These are phyloP conservation scores for Sarocladiaceae sp. DNA, from an alignment of 2,329 filamentous ascomycete genomes.

Conservation along the genomic window DNA sequence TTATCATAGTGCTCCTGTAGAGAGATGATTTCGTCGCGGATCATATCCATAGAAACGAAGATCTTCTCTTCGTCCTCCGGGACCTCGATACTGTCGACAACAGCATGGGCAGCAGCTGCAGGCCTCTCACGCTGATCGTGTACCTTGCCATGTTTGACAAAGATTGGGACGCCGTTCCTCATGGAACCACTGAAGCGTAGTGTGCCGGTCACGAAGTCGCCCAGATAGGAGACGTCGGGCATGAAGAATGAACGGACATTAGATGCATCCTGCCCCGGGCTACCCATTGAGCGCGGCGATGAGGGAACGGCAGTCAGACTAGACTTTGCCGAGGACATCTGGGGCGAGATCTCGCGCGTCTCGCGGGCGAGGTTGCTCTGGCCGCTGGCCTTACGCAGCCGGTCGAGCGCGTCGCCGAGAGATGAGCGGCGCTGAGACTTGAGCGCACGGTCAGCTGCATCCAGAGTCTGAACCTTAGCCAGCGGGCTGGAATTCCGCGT, in stretches of 20 bases:
- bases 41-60: slow-evolving; percentile 56
- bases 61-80: slow-evolving; percentile 51
- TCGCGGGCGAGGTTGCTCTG: slow-evolving; percentile 18
- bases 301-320: slow-evolving; percentile 35
- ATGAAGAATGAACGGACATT: slow-evolving; percentile 48
- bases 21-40: slow-evolving; percentile 49
- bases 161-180: slow-evolving; percentile 48
- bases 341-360: slow-evolving; percentile 23
- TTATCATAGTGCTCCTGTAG: slow-evolving; percentile 51
- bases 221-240: slow-evolving; percentile 48
- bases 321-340: slow-evolving; percentile 32
- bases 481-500: slow-evolving; percentile 31
- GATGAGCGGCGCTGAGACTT: slow-evolving; percentile 21
- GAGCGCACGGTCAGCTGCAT: slow-evolving; percentile 21
- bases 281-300: slow-evolving; percentile 27
- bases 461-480: slow-evolving; percentile 27
- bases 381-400: slow-evolving; percentile 28
- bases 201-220: slow-evolving; percentile 50
- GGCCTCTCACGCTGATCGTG: slow-evolving; percentile 35
- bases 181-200: slow-evolving; percentile 44
- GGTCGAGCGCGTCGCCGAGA: slow-evolving; percentile 27
- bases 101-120: slow-evolving; percentile 32
- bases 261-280: slow-evolving; percentile 29
- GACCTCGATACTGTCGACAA: slow-evolving; percentile 44
- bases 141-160: slow-evolving; percentile 47